Percentiles rank a stretch among this genome's conserved stretches.
Conservation (phyloP, 345 rosid species). For the Lepidium africanum region DNA sequence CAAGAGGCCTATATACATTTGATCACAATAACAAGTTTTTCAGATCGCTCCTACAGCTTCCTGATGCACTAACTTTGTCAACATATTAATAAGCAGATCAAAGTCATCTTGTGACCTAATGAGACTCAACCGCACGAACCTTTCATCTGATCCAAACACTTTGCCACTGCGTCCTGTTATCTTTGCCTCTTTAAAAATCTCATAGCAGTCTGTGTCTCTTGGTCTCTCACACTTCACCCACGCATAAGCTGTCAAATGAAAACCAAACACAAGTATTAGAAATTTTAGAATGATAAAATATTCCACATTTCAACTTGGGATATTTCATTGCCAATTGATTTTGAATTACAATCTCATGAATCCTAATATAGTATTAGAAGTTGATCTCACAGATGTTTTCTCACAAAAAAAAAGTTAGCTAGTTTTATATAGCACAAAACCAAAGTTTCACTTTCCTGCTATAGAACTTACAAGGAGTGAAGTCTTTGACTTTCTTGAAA, state of each 20-base stretch:
- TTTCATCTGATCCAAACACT: constrained; percentile 25
- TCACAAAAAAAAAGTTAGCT: too few relatives aligned
- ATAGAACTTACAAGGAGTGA: constrained; percentile 16
- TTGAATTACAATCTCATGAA: too few relatives aligned
- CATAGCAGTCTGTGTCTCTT: constrained; percentile 42
- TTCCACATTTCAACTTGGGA: too few relatives aligned
- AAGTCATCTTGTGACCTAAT: constrained; percentile 54
- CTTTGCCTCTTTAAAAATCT: constrained; percentile 37
- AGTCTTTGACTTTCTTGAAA: constrained; percentile 20
- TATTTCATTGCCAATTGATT: too few relatives aligned
- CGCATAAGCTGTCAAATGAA: constrained; percentile 43
- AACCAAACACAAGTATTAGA: background rate
- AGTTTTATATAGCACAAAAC: background rate
- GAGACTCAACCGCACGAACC: constrained; percentile 48
- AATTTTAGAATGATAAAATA: too few relatives aligned
- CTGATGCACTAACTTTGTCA: constrained; percentile 1
- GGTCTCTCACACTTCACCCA: constrained; percentile 60
- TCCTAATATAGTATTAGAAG: too few relatives aligned
- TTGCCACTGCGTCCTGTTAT: constrained; percentile 45
- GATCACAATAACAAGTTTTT: background rate
- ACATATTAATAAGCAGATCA: constrained; percentile 17
- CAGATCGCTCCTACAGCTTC: background rate
- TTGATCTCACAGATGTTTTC: too few relatives aligned
- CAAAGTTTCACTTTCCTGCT: background rate
- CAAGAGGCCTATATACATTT: too few relatives aligned